A percentile compares a stretch with the other conserved stretches of the same genome.
phyloP scores from a whole-genome alignment of 2,329 filamentous ascomycete genomes.

The Escovopsis sp. region DNA sequence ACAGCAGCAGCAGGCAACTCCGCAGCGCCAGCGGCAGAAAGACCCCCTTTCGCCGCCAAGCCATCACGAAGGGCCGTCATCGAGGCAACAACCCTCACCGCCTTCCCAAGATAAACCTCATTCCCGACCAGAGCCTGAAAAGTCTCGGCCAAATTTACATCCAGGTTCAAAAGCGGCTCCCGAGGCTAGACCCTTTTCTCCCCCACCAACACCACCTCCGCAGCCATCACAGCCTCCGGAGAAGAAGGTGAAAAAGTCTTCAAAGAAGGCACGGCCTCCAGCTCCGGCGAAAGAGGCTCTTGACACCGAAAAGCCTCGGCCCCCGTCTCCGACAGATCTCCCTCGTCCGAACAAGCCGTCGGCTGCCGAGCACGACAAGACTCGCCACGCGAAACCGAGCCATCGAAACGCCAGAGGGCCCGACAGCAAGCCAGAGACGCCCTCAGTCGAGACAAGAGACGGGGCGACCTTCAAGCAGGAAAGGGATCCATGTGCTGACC shows the following conservation, averaged over 20 bases:
- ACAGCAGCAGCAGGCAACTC: neutral
- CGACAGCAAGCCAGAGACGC: neutral
- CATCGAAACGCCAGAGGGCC: neutral
- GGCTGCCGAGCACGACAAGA: neutral
- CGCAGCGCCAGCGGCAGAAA: neutral
- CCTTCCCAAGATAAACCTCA: slow-evolving; percentile 1
- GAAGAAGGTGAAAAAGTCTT: slow-evolving; percentile 1
- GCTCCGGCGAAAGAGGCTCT: neutral
- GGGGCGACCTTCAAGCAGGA: neutral
- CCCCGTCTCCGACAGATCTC: slow-evolving; percentile 1
- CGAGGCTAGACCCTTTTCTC: slow-evolving; percentile 2
- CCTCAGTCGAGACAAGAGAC: neutral
- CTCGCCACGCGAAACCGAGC: neutral
- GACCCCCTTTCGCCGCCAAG: slow-evolving; percentile 2
- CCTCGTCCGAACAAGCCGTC: slow-evolving; percentile 1
- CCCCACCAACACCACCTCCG: slow-evolving; percentile 10
- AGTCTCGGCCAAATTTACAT: slow-evolving; percentile 6
- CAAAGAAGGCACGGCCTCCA: neutral
- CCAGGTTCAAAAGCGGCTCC: slow-evolving; percentile 3
- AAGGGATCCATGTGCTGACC: neutral
- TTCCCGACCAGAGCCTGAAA: slow-evolving; percentile 5
- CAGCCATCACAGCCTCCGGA: slow-evolving; percentile 4
- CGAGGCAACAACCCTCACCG: slow-evolving; percentile 1
- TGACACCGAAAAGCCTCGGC: slow-evolving; percentile 1
- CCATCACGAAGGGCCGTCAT: slow-evolving; percentile 1